Percentiles rank a stretch among this genome's conserved stretches.
phyloP scores from a whole-genome alignment of 768 basidiomycete species.

The Auriscalpium microsporum region DNA sequence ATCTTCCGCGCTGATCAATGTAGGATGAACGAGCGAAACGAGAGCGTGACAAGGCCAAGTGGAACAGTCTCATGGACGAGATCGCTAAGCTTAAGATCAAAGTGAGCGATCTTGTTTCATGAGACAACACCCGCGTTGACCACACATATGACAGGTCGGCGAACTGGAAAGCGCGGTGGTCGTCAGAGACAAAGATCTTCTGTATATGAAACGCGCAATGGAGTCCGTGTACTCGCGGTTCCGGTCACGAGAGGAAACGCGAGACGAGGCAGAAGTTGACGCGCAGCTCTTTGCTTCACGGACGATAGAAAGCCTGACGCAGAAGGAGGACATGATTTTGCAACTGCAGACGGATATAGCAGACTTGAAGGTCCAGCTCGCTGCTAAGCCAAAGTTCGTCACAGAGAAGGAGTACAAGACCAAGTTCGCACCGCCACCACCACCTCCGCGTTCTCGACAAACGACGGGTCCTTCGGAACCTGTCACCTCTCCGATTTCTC shows the following conservation, averaged over 20 bases:
- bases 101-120: conserved; percentile 31
- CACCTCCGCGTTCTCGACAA: conserved; percentile 25
- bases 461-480: not conserved
- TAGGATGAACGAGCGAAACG: conserved; percentile 69
- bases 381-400: conserved; percentile 39
- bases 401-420: conserved; percentile 69
- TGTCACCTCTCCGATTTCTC: not conserved
- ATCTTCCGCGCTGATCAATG: not conserved
- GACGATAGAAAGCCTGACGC: conserved; percentile 57
- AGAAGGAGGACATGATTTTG: conserved; percentile 60
- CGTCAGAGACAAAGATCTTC: conserved; percentile 63
- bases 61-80: conserved; percentile 68
- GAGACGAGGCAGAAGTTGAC: conserved; percentile 48
- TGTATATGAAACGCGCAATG: conserved; percentile 75
- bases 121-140: not conserved
- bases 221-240: conserved; percentile 84
- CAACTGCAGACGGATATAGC: conserved; percentile 41
- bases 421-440: conserved; percentile 56
- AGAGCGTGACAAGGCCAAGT: conserved; percentile 67
- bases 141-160: conserved; percentile 32
- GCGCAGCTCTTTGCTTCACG: conserved; percentile 61
- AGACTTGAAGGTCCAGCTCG: conserved; percentile 42
- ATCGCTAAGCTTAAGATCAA: conserved; percentile 60
- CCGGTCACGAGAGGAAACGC: conserved; percentile 43
- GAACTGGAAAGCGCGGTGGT: conserved; percentile 41